These are phyloP conservation scores for Nicotiana tabacum DNA, from an alignment of 257 asterid species.

Conservation along the genomic window DNA sequence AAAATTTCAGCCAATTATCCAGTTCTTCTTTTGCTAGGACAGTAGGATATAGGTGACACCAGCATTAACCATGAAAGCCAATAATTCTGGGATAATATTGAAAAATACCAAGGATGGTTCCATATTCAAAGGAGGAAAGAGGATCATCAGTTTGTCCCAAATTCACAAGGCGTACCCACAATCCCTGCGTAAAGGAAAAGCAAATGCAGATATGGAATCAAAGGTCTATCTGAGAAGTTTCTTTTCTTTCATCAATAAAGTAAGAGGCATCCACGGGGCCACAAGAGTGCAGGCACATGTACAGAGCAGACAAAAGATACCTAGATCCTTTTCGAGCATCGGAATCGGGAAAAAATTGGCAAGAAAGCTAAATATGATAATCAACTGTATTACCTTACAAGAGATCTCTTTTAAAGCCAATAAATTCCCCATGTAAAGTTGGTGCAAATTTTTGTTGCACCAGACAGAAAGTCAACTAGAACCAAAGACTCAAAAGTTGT, in stretches of 20 bases:
- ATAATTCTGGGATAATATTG: background rate
- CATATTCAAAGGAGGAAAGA: constrained; percentile 92
- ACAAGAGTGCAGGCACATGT: background rate
- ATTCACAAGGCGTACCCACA: constrained; percentile 89
- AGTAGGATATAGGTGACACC: background rate
- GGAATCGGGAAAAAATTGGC: background rate
- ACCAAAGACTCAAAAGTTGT: background rate
- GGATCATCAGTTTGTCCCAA: constrained; percentile 96
- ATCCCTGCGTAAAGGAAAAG: constrained; percentile 47
- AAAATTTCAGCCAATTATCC: constrained; percentile 22
- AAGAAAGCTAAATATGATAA: background rate
- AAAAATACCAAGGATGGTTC: constrained; percentile 80
- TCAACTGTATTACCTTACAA: background rate
- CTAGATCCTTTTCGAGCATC: constrained; percentile 1
- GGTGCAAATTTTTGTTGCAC: background rate
- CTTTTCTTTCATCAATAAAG: background rate
- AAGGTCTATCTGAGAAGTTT: background rate
- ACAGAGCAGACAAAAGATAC: constrained; percentile 1
- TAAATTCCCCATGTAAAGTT: background rate
- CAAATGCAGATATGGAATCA: constrained; percentile 13
- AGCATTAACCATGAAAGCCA: background rate
- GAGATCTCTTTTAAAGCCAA: background rate
- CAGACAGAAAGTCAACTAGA: background rate
- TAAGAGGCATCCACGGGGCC: constrained; percentile 1
- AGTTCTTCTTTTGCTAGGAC: constrained; percentile 16